Evolutionary conservation across 169 alveolate species (phyloP), one percentile per base, ranked within the genome.

Genomic region (Plasmodium knowlesi): DNA sequence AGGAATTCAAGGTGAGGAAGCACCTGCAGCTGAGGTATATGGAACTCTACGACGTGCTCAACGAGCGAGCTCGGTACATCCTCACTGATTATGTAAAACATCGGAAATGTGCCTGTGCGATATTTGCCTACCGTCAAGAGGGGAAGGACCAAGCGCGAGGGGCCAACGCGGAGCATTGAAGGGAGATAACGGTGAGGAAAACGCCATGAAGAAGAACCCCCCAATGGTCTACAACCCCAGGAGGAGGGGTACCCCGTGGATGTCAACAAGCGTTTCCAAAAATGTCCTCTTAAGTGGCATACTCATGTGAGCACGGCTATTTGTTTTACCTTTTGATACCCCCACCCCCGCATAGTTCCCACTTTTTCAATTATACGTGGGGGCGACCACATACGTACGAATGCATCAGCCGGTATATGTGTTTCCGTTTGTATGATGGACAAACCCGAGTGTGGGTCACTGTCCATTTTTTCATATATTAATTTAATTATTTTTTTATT

Each of bases 71-170:
- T 89, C 82, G 82, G 14, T 72, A 89, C 57, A 89, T 89, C 71
- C 46, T 89, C 6, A 43, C 43, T 9, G 89, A 89, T 78, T 89
- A 89, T 30, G 32, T 89, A 30, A 89, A 89, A 41, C 94, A 89
- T 43, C 82, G 94, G 32, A 89, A 89, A 50, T 89, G 94, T n/a
- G 81, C 94, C 2, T 89, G 94, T 30, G 94, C 94, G 2, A 89
- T 89, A 37, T 89, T 79, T 89, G 94, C 81, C 9, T 89, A 89
- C 57, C 82, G 82, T 39, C 94, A 89, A 25, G 94, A 89, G 61
- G 82, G 82, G 25, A 79, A 78, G 73, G 82, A 84, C 30, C 19
- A 22, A 37, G 39, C 43, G 5, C 46, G 46, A 41, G 53, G 37
- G 22, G 19, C 22, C 5, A 10, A 10, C 54, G 25, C 74, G 34